Conservation (phyloP, 2,329 filamentous ascomycete genomes). For the Microdochium bolleyi region DNA sequence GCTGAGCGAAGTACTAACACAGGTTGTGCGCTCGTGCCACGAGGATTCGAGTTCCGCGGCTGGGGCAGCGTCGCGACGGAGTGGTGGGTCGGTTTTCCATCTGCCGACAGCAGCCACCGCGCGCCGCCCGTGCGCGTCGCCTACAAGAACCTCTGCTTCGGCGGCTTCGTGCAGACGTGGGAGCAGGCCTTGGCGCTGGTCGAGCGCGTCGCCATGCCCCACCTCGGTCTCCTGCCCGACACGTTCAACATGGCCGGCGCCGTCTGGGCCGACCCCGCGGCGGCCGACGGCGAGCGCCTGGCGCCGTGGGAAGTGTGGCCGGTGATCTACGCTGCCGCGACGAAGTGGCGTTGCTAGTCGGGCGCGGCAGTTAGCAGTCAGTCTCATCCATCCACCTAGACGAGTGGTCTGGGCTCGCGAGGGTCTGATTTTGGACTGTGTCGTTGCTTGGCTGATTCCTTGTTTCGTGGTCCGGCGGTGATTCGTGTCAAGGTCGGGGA, state of each 20-base stretch:
- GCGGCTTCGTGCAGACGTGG: slow-evolving; percentile 6
- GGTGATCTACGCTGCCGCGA: background rate
- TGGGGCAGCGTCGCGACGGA: slow-evolving; percentile 1
- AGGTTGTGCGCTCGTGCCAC: background rate
- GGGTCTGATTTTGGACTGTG: background rate
- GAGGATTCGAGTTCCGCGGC: background rate
- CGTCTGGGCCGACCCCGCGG: too few species aligned
- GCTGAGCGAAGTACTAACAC: background rate
- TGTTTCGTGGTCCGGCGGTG: background rate
- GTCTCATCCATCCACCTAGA: background rate
- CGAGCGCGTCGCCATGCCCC: background rate
- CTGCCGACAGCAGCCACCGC: slow-evolving; percentile 1
- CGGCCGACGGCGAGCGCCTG: too few species aligned
- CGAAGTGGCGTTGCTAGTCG: background rate
- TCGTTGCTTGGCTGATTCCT: background rate
- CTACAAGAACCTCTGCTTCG: slow-evolving; percentile 1
- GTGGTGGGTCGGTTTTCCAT: background rate
- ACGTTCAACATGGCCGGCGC: slow-evolving; percentile 19
- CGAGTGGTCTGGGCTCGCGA: background rate
- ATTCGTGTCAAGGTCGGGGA: background rate
- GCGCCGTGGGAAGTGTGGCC: slow-evolving; percentile 1
- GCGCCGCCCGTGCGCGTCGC: background rate
- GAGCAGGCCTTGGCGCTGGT: slow-evolving; percentile 7
- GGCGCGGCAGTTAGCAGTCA: background rate
- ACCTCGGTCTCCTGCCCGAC: slow-evolving; percentile 15